A percentile compares a stretch with the other conserved stretches of the same genome.
phyloP scores from a whole-genome alignment of 495 filamentous ascomycete species.

The Haplographium delicatum region DNA sequence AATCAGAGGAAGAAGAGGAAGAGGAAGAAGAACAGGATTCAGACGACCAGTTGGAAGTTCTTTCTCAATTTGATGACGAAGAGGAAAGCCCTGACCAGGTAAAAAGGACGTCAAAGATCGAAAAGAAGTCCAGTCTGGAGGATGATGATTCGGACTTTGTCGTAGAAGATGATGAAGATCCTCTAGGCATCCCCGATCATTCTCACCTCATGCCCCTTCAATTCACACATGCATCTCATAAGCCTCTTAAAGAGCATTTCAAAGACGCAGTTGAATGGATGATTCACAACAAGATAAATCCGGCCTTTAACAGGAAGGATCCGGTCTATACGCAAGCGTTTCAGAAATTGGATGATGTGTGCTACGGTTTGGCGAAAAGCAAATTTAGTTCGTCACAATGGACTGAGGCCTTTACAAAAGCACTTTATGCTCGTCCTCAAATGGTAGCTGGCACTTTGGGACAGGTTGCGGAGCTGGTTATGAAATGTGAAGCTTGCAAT shows the following conservation, averaged over 20 bases:
- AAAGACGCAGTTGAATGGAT: slow-evolving; percentile 77
- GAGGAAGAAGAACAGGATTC: slow-evolving; percentile 32
- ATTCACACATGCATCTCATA: slow-evolving; percentile 60
- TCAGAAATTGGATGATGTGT: slow-evolving; percentile 67
- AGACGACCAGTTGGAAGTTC: slow-evolving; percentile 28
- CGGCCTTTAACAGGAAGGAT: slow-evolving; percentile 61
- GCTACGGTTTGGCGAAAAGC: slow-evolving; percentile 58
- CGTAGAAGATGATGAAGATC: slow-evolving; percentile 56
- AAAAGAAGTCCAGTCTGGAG: slow-evolving; percentile 33
- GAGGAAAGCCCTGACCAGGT: slow-evolving; percentile 19
- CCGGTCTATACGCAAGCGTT: slow-evolving; percentile 67
- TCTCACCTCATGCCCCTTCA: slow-evolving; percentile 60
- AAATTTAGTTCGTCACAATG: slow-evolving; percentile 73
- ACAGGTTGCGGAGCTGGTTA: slow-evolving; percentile 30
- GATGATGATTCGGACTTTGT: slow-evolving; percentile 57
- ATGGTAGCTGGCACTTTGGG: slow-evolving; percentile 16
- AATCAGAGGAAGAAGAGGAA: slow-evolving; percentile 19
- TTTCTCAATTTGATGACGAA: slow-evolving; percentile 44
- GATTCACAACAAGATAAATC: slow-evolving; percentile 64
- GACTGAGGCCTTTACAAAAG: slow-evolving; percentile 58
- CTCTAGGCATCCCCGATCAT: slow-evolving; percentile 52
- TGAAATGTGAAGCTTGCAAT: slow-evolving; percentile 73
- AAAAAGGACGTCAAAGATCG: slow-evolving; percentile 24
- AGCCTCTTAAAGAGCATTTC: slow-evolving; percentile 72
- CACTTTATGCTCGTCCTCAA: slow-evolving; percentile 61